A percentile compares a stretch with the other conserved stretches of the same genome.
Conservation (phyloP, 495 filamentous ascomycete genomes). For the Podospora pseudoanserina region DNA sequence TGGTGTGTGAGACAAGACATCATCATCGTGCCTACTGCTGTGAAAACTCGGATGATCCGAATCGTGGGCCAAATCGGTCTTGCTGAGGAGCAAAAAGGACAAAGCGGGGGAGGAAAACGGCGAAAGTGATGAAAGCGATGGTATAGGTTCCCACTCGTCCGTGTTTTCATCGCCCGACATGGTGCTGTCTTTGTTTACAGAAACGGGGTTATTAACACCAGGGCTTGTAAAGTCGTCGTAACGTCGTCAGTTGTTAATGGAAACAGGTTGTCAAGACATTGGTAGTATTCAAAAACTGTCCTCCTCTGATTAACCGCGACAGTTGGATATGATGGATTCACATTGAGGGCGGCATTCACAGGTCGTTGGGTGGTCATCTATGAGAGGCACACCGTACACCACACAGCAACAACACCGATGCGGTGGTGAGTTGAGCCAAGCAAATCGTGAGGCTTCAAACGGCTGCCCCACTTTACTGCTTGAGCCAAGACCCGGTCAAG, state of each 20-base stretch:
- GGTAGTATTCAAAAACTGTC: background rate
- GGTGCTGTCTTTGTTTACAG: slow-evolving; percentile 4
- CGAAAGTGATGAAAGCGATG: slow-evolving; percentile 22
- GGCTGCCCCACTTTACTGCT: slow-evolving; percentile 1
- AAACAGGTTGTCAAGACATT: background rate
- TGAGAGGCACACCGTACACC: background rate
- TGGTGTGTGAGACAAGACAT: background rate
- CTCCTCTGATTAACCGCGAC: background rate
- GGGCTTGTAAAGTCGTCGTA: no score
- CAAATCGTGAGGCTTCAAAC: slow-evolving; percentile 6
- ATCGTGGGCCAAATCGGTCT: background rate
- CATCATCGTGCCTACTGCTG: background rate
- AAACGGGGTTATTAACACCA: background rate
- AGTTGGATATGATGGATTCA: background rate
- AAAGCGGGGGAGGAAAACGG: slow-evolving; percentile 18
- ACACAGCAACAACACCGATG: background rate
- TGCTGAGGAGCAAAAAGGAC: slow-evolving; percentile 8
- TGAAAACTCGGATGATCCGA: background rate
- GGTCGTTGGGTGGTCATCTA: background rate
- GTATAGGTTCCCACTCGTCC: slow-evolving; percentile 16
- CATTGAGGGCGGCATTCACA: background rate
- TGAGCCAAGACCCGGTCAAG: background rate
- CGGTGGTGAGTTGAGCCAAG: background rate
- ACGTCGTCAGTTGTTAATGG: background rate
- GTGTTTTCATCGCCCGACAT: slow-evolving; percentile 14